Percentiles rank a stretch among this genome's conserved stretches.
These are phyloP conservation scores for Lactifluus pinguis DNA, from an alignment of 768 basidiomycete genomes.

Conservation along the genomic window DNA sequence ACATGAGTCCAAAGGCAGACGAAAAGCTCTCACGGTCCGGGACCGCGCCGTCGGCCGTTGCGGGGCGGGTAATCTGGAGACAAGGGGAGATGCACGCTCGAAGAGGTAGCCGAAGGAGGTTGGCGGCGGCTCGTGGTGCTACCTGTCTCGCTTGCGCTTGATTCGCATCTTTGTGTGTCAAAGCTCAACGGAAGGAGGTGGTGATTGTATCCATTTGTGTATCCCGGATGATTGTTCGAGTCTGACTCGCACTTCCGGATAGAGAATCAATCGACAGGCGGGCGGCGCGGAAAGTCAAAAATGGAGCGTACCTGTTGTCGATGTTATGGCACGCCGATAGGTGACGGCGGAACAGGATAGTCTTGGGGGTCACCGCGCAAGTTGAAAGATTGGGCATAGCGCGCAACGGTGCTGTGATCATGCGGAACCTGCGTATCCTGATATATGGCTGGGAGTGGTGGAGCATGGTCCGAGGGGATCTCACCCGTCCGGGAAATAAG, in stretches of 20 bases:
- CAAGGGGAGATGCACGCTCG: slow-evolving; percentile 44
- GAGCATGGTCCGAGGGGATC: slow-evolving; percentile 17
- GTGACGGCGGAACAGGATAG: slow-evolving; percentile 13
- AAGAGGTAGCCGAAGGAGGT: slow-evolving; percentile 47
- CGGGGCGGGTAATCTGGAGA: too few species aligned
- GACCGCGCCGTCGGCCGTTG: slow-evolving; percentile 15
- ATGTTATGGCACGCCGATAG: slow-evolving; percentile 7
- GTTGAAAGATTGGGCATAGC: slow-evolving; percentile 10
- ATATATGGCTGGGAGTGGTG: slow-evolving; percentile 13
- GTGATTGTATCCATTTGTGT: slow-evolving; percentile 7
- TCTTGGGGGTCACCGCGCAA: slow-evolving; percentile 6
- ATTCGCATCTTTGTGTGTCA: slow-evolving; percentile 20
- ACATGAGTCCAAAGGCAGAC: slow-evolving; percentile 63
- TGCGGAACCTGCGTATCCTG: slow-evolving; percentile 13
- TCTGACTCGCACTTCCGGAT: slow-evolving; percentile 2
- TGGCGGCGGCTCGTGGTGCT: slow-evolving; percentile 36
- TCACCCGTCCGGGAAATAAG: slow-evolving; percentile 30
- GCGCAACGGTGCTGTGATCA: slow-evolving; percentile 1
- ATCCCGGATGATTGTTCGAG: neutral
- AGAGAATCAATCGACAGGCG: slow-evolving; percentile 2
- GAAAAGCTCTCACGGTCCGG: slow-evolving; percentile 26
- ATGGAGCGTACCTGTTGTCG: slow-evolving; percentile 13
- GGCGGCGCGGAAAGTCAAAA: neutral
- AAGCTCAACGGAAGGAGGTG: slow-evolving; percentile 18
- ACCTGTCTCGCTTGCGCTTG: slow-evolving; percentile 35